phyloP scores from a whole-genome alignment of 2,329 filamentous ascomycete species.

The Calonectria montana region DNA sequence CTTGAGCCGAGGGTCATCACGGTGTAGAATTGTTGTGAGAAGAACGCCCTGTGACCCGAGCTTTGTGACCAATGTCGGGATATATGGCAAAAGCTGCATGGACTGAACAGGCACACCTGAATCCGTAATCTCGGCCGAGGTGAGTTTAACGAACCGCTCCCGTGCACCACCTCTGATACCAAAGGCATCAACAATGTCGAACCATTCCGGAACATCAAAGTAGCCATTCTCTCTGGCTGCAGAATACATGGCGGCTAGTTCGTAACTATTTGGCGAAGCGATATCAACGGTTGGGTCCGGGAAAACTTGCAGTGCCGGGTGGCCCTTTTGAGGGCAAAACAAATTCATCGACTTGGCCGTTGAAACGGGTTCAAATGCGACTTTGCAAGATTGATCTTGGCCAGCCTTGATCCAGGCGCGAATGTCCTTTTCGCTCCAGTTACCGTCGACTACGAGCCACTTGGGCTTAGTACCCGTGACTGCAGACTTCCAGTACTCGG shows the following conservation, averaged over 20 bases:
- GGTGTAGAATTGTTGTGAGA: conserved; percentile 75
- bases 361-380: conserved; percentile 92
- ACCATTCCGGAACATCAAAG: conserved; percentile 81
- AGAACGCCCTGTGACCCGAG: conserved; percentile 82
- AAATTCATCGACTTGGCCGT: conserved; percentile 79
- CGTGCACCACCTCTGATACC: conserved; percentile 77
- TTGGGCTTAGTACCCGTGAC: conserved; percentile 69
- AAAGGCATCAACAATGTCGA: conserved; percentile 80
- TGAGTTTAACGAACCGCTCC: conserved; percentile 77
- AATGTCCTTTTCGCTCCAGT: conserved; percentile 79
- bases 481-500: conserved; percentile 69
- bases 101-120: conserved; percentile 85
- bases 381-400: conserved; percentile 64
- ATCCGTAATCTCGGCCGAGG: conserved; percentile 76
- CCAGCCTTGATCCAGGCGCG: conserved; percentile 74
- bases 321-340: conserved; percentile 62
- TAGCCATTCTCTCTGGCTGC: conserved; percentile 74
- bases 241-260: conserved; percentile 82
- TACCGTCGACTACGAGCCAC: conserved; percentile 88
- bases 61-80: conserved; percentile 87
- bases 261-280: conserved; percentile 84
- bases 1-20: conserved; percentile 74
- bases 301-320: conserved; percentile 61
- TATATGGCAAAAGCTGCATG: conserved; percentile 87
- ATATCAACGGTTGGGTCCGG: conserved; percentile 76